Percentiles rank a stretch among this genome's conserved stretches.
These are phyloP conservation scores for Dalbergia cochinchinensis DNA, from an alignment of 306 rosid species.

Conservation along the genomic window DNA sequence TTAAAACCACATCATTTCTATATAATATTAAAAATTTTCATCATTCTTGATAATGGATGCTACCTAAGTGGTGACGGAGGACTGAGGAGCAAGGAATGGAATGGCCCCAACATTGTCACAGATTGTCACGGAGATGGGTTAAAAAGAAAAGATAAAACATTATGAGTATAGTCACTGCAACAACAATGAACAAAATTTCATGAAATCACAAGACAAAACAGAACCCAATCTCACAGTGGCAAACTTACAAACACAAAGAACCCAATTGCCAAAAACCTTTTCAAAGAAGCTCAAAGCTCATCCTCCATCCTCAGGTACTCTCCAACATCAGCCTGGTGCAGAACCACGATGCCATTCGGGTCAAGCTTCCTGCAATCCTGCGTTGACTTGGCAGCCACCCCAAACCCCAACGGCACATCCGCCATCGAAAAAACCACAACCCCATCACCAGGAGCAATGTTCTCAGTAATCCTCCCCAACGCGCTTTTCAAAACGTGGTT, in stretches of 20 bases:
- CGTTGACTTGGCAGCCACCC: constrained; percentile 83
- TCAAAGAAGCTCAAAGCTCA: constrained; percentile 65
- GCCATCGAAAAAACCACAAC: constrained; percentile 92
- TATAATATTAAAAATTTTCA: too few species aligned
- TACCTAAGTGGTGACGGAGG: too few species aligned
- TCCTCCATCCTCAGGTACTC: constrained; percentile 96
- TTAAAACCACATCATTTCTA: too few species aligned
- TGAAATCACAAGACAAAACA: not conserved
- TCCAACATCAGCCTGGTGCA: constrained; percentile 91
- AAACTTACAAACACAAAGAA: not conserved
- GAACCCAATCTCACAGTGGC: constrained; percentile 2
- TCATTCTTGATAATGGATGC: too few species aligned
- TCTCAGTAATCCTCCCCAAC: constrained; percentile 86
- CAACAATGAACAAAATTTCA: not conserved
- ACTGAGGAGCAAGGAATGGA: too few species aligned
- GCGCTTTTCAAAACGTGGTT: constrained; percentile 91
- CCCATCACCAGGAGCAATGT: constrained; percentile 78
- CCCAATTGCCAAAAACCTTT: not conserved
- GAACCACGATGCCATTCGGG: constrained; percentile 85
- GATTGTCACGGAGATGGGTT: not conserved
- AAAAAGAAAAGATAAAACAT: not conserved
- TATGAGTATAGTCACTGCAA: not conserved
- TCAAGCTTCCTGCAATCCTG: constrained; percentile 97
- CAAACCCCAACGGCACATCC: constrained; percentile 90
- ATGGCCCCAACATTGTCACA: too few species aligned